Conservation (phyloP, 2,329 filamentous ascomycete genomes). For the Cordyceps javanica region DNA sequence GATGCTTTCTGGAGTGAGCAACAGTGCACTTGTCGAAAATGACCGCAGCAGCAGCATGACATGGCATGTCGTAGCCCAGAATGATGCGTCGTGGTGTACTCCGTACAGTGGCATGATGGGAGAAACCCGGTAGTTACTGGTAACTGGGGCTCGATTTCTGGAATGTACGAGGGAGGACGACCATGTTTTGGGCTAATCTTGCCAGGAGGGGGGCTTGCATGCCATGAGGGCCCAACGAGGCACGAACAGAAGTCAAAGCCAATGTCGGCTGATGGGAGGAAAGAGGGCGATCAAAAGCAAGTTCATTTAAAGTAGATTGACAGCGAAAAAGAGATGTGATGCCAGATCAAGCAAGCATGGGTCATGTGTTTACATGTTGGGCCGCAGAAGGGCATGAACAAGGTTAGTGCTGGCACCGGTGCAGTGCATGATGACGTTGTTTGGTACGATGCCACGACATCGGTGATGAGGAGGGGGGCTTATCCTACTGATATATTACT, state of each 20-base stretch:
- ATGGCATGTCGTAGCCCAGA: too few species aligned
- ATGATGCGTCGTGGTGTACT: too few species aligned
- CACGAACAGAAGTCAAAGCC: neutral
- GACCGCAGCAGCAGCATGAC: too few species aligned
- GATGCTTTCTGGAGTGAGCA: too few species aligned
- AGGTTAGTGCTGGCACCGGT: neutral
- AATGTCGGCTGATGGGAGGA: neutral
- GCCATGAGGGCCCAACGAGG: neutral
- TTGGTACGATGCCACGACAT: neutral
- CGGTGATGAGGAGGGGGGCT: neutral
- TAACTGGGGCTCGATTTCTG: neutral
- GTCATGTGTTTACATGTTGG: neutral
- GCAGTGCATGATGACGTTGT: slow-evolving; percentile 1
- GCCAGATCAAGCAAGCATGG: neutral
- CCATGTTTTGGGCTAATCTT: neutral
- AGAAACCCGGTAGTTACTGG: too few species aligned
- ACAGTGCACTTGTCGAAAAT: too few species aligned
- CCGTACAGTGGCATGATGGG: too few species aligned
- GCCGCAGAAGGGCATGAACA: neutral
- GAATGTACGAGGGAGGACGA: neutral
- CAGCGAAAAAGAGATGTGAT: neutral
- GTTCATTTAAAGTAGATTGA: neutral
- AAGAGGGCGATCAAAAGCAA: neutral
- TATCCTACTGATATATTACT: too few species aligned
- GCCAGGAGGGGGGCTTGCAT: neutral